phyloP scores from a whole-genome alignment of 768 basidiomycete genomes.

The Leccinum pellstonianum region DNA sequence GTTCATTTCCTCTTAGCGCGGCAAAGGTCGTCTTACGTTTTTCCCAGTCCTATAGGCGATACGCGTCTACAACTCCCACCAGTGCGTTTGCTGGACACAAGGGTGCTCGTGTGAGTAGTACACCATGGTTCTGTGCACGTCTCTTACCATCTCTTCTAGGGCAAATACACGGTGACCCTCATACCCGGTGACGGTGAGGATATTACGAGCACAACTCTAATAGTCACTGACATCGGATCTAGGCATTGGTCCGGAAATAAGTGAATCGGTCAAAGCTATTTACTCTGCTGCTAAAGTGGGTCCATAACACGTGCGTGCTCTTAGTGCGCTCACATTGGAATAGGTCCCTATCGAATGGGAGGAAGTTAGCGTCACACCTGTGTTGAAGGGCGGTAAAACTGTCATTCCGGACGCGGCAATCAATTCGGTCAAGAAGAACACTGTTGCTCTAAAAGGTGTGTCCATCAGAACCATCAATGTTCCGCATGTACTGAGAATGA shows the following conservation, averaged over 20 bases:
- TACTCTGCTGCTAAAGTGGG: slow-evolving; percentile 82
- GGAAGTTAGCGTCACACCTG: slow-evolving; percentile 94
- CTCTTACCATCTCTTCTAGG: slow-evolving; percentile 45
- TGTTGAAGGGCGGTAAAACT: slow-evolving; percentile 93
- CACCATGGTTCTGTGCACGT: not conserved
- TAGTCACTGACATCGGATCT: slow-evolving; percentile 18
- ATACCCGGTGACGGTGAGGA: slow-evolving; percentile 91
- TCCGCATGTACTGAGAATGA: slow-evolving; percentile 10
- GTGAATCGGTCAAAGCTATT: slow-evolving; percentile 92
- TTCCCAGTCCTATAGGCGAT: slow-evolving; percentile 53
- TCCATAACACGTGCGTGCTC: slow-evolving; percentile 7
- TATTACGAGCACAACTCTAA: slow-evolving; percentile 8
- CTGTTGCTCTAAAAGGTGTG: slow-evolving; percentile 94
- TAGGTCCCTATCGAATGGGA: slow-evolving; percentile 99
- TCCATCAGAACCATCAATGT: slow-evolving; percentile 1
- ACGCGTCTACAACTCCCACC: slow-evolving; percentile 74
- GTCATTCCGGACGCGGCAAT: slow-evolving; percentile 94
- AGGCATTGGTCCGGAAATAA: slow-evolving; percentile 99
- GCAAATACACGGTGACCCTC: slow-evolving; percentile 94
- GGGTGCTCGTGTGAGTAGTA: slow-evolving; percentile 68
- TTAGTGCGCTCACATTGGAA: slow-evolving; percentile 12
- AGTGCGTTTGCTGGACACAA: slow-evolving; percentile 91
- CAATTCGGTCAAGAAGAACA: slow-evolving; percentile 91
- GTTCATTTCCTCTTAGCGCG: not conserved
- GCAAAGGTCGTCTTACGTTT: slow-evolving; percentile 13